Evolutionary conservation across 768 basidiomycete genomes (phyloP).

Genomic region (Pleurotus eryngii): DNA sequence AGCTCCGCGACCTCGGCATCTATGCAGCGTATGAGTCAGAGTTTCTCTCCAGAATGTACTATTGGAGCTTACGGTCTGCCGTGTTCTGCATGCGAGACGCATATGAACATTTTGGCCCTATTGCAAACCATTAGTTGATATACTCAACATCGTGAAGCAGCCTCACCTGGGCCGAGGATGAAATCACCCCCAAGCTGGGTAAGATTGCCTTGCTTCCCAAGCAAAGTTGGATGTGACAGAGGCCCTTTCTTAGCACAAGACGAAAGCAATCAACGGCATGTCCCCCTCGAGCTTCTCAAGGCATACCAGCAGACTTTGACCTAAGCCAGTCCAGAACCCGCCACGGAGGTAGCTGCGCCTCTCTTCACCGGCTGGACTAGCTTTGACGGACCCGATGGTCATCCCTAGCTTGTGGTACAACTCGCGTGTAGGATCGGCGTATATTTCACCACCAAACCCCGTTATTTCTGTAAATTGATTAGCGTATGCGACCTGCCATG

Average conservation of each 20-base stretch:
- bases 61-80: slow-evolving; percentile 46
- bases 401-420: slow-evolving; percentile 64
- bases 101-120: slow-evolving; percentile 46
- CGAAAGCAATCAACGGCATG: neutral
- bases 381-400: slow-evolving; percentile 43
- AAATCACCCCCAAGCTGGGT: slow-evolving; percentile 65
- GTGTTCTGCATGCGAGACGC: slow-evolving; percentile 60
- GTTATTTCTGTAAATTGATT: slow-evolving; percentile 35
- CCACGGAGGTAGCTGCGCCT: slow-evolving; percentile 44
- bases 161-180: slow-evolving; percentile 53
- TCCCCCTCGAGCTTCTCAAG: neutral
- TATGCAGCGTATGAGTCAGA: slow-evolving; percentile 13
- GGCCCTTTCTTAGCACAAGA: slow-evolving; percentile 27
- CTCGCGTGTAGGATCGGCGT: slow-evolving; percentile 59
- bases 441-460: slow-evolving; percentile 45
- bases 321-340: slow-evolving; percentile 24
- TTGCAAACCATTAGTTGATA: too few relatives aligned
- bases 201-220: slow-evolving; percentile 64
- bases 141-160: too few relatives aligned
- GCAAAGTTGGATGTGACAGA: slow-evolving; percentile 37
- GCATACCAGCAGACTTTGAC: slow-evolving; percentile 45
- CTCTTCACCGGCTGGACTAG: slow-evolving; percentile 41
- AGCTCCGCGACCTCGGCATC: slow-evolving; percentile 50
- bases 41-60: slow-evolving; percentile 11
- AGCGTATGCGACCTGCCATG: neutral